A percentile compares a stretch with the other conserved stretches of the same genome.
Evolutionary conservation across 768 basidiomycete genomes (phyloP).

Genomic region (Mycena capillaripes): DNA sequence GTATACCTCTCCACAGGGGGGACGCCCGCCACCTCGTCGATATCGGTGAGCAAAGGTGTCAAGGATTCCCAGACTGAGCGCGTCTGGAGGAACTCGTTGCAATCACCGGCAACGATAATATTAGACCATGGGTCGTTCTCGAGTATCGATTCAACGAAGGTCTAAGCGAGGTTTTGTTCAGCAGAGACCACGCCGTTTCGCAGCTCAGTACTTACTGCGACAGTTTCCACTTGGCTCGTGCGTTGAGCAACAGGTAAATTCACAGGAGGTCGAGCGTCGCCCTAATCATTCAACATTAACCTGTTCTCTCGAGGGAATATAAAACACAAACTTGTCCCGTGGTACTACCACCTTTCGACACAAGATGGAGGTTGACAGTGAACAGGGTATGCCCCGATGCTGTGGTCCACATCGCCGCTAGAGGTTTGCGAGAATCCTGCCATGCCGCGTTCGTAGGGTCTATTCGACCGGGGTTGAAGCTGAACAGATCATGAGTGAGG

Average conservation of each 20-base stretch:
- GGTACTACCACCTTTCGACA: conserved; percentile 70
- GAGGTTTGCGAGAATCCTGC: conserved; percentile 71
- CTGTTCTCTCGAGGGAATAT: not conserved
- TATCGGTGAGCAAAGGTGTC: conserved; percentile 56
- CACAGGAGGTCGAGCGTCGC: conserved; percentile 70
- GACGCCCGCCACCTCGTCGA: conserved; percentile 65
- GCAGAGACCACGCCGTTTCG: not conserved
- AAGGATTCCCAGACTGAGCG: conserved; percentile 65
- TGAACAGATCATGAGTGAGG: conserved; percentile 42
- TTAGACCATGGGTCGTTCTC: conserved; percentile 58
- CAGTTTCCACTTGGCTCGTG: conserved; percentile 62
- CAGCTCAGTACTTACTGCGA: conserved; percentile 60
- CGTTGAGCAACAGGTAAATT: conserved; percentile 65
- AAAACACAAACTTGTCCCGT: conserved; percentile 43
- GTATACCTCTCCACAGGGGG: conserved; percentile 68
- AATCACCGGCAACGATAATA: conserved; percentile 71
- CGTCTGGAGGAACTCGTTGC: conserved; percentile 71
- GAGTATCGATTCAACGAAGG: conserved; percentile 63
- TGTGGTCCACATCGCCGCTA: conserved; percentile 71
- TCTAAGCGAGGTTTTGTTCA: conserved; percentile 47
- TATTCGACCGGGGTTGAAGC: conserved; percentile 74
- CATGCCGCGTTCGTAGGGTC: conserved; percentile 70
- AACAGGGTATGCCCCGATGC: conserved; percentile 59
- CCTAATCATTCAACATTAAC: conserved; percentile 46
- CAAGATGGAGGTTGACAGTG: conserved; percentile 73